Evolutionary conservation across 192 early-diverging fungal genomes (phyloP), one percentile per base, ranked within the genome.

Genomic region (Coemansia sp.): DNA sequence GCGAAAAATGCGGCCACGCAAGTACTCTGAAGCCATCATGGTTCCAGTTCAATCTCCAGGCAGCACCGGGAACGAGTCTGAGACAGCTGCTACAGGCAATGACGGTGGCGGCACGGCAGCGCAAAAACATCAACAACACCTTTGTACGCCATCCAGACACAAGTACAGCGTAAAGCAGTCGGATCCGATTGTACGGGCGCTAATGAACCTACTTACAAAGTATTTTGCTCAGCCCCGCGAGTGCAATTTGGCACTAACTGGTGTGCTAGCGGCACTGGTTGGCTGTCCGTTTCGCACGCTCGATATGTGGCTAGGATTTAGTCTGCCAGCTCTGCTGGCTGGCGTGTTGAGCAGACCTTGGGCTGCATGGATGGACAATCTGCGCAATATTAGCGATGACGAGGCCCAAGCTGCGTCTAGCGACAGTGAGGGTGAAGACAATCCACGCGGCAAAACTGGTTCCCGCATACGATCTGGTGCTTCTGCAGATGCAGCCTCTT

Each of bases 211-310:
- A n/a, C 76, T 91, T 31, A 81, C 87, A 36, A 86, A 88, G 57
- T 94, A 95, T 66, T 95, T 95, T 80, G 86, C 87, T 0, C 94
- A 98, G 64, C 89, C 92, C 22, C 89, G 89, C 24, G 89, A 90
- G 29, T 87, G 95, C 64, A 98, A 98, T 70, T 70, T 98, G 72
- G 93, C 94, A 0, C 76, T 98, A 24, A 98, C 96, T 0, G 94
- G 93, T 24, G 91, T 95, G 24, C 74, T 98, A 27, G 86, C 92
- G 0, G 89, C 92, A n/a, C 76, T 98, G 59, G 89, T 90, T 1
- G 76, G 92, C 6, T 93, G 91, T 51, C 89, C 89, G 1, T 85
- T 87, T 61, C 82, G 90, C 6, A 89, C 87, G 30, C 71, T 93
- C 30, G 90, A 91, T 50, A 54, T 71, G 31, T 79, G 90, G 90